Base-by-base conservation (phyloP, 768 basidiomycete genomes). In the Macrolepiota albuminosa region DNA sequence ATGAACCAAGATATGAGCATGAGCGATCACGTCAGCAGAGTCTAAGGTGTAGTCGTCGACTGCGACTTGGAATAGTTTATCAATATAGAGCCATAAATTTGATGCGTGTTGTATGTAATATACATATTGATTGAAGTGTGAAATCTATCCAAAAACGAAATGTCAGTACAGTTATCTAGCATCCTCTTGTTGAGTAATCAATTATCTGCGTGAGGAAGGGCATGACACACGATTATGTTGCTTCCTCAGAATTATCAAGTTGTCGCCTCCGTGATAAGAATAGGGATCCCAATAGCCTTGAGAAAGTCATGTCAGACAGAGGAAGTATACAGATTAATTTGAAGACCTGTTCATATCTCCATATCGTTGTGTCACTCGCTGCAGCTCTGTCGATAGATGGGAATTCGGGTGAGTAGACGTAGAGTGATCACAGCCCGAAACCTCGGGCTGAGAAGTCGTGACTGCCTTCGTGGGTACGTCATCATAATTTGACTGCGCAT, bases 271-370 rank as follows among this genome's bases (percentile, higher is more conserved):
- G 83, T 54, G 79, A 85, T 52, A 90, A 79, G 65, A 91, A 84
- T 46, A 88, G 70, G 1, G 82, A 83, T 39, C 88, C 84, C 43
- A 92, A 69, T 10, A 85, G 67, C 68, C 90, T 91, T 64, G 14
- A 54, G 29, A 43, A 54, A 51, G 16, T 24, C n/a, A 49, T 33
- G 31, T 59, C 21, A 54, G 52, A 54, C 14, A 47, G 26, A 60
- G 14, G 45, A 43, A 49, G 31, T 14, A 24, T 14, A 57, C 29
- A 54, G 7, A 40, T 65, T 47, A 8, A 57, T 48, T 31, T 45
- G 26, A 46, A 11, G 13, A 87, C 89, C 76, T 86, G 69, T 91
- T 91, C 0, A 76, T 75, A 56, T 80, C 79, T 68, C 85, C 86
- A 59, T 91, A 91, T 14, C 77, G 80, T 60, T 85, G 79, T 48